Evolutionary conservation across 129 eudicot species (phyloP), one percentile per base, ranked within the genome.

Genomic region (Chrysanthemum seticuspe): DNA sequence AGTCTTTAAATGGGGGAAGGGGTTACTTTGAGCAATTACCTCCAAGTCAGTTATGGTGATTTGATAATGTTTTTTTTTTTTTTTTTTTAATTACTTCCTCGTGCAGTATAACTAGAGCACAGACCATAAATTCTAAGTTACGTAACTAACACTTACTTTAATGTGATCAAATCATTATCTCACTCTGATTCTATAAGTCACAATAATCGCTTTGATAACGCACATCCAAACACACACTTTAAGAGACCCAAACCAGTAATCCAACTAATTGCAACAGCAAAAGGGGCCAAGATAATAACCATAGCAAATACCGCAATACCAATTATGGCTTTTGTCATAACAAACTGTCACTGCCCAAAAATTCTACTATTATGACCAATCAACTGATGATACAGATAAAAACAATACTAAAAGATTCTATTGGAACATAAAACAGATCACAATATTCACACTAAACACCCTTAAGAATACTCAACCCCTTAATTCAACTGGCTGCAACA

Each of bases 351-450:
- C 58, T 13, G 16, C 67, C 67, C 49, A 31, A 62, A 59, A 44
- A 29, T 73, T 48, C 13, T 21, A 29, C 77, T 73, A 14, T 54
- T 45, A 49, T 49, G 59, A 19, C 60, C 74, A 57, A 76, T 45
- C 58, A 13, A 19, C 58, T 52, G 40, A 14, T 8, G 47, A 40
- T 40, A 70, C 49, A 54, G 18, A 55, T 50, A 60, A 70, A 36
- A 6, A 36, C 44, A 36, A 34, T 5, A 29, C 34, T 2, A 29
- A 29, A 34, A 34, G 40, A 36, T 36, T 36, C 62, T 68, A 29
- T 0, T 60, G 48, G 68, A 25, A 76, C 72, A 61, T 13, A 10
- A 58, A 55, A 44, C 57, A 5, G 44, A 36, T 36, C 44, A 36
- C 9, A 36, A 36, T 36, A 6, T 6, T 5, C 9, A 36, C 44